Conservation (phyloP, 768 basidiomycete species). For the Cantharellus cinnabarinus region DNA sequence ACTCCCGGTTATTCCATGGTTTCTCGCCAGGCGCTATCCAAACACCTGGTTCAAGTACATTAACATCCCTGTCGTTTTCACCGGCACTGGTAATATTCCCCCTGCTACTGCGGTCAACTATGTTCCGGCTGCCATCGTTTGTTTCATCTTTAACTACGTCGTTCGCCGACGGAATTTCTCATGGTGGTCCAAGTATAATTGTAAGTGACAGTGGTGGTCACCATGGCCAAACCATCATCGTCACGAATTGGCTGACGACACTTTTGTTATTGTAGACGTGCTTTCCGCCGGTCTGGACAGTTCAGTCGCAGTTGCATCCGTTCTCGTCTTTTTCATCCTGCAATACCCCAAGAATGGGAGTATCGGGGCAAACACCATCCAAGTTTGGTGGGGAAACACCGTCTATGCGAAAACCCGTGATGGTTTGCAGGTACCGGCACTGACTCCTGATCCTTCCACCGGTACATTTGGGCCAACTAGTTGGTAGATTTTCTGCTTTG, state of each 20-base stretch:
- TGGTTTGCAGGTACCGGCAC: not conserved
- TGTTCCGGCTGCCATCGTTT: slow-evolving; percentile 20
- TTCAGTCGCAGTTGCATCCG: slow-evolving; percentile 16
- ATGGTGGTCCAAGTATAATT: slow-evolving; percentile 12
- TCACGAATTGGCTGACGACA: too few relatives aligned
- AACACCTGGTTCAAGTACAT: slow-evolving; percentile 38
- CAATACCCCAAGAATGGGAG: slow-evolving; percentile 42
- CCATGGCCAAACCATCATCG: too few relatives aligned
- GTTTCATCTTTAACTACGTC: slow-evolving; percentile 10
- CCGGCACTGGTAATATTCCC: slow-evolving; percentile 38
- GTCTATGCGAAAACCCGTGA: slow-evolving; percentile 9
- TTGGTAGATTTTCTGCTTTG: not conserved
- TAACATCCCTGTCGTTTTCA: slow-evolving; percentile 45
- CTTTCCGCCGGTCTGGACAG: slow-evolving; percentile 14
- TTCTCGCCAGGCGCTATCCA: slow-evolving; percentile 38
- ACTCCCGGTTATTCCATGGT: slow-evolving; percentile 34
- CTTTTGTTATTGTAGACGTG: slow-evolving; percentile 6
- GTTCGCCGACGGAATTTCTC: slow-evolving; percentile 9
- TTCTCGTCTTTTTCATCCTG: slow-evolving; percentile 16
- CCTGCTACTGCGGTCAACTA: slow-evolving; percentile 50
- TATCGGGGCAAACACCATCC: slow-evolving; percentile 34
- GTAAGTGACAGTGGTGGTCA: slow-evolving; percentile 4
- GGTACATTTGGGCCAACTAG: not conserved
- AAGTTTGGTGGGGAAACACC: slow-evolving; percentile 55
- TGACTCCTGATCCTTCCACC: not conserved